A percentile compares a stretch with the other conserved stretches of the same genome.
These are phyloP conservation scores for Rhynchosporium secalis DNA, from an alignment of 2,329 filamentous ascomycete species.

Conservation along the genomic window DNA sequence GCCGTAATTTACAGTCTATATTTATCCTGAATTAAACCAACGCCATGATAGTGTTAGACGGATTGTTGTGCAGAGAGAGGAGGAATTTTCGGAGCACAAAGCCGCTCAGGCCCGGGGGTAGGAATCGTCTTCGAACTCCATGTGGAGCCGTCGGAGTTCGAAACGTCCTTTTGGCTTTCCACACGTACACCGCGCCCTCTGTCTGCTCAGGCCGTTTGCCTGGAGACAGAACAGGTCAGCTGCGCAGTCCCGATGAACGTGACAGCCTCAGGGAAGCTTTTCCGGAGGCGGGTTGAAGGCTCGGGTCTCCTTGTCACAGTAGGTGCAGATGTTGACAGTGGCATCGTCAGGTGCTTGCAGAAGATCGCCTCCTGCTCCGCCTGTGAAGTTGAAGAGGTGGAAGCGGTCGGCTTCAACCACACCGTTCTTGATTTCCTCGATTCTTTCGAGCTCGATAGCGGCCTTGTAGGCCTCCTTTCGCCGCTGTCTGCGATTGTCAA, in stretches of 20 bases:
- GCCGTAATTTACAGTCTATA: too few relatives aligned
- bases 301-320: background rate
- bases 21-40: too few relatives aligned
- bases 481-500: background rate
- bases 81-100: background rate
- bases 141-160: background rate
- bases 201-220: background rate
- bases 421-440: background rate
- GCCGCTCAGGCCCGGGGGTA: background rate
- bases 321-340: background rate
- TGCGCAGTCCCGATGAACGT: background rate
- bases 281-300: background rate
- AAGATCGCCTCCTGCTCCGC: background rate
- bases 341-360: background rate
- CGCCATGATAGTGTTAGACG: too few relatives aligned
- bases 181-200: background rate
- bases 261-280: background rate
- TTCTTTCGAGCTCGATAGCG: background rate
- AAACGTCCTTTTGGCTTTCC: background rate
- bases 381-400: background rate
- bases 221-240: background rate
- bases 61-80: background rate
- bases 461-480: background rate
- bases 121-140: background rate
- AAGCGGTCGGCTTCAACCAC: background rate